These are phyloP conservation scores for Thyridium curvatum DNA, from an alignment of 2,329 filamentous ascomycete species.

Conservation along the genomic window DNA sequence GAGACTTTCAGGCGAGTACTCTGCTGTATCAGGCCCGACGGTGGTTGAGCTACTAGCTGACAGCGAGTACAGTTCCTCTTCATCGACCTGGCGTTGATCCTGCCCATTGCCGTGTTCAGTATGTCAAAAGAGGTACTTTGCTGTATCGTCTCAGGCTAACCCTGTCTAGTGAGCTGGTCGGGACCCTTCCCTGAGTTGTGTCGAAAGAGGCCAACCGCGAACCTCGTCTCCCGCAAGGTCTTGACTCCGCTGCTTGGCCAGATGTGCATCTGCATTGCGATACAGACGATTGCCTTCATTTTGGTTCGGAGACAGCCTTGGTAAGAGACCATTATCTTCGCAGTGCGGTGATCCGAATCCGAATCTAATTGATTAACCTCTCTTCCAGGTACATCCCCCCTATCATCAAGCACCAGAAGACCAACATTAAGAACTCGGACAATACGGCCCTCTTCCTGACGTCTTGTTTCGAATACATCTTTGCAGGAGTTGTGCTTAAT, in stretches of 20 bases:
- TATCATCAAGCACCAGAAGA: constrained; percentile 66
- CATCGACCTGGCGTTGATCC: constrained; percentile 86
- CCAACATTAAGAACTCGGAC: constrained; percentile 85
- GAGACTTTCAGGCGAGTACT: constrained; percentile 73
- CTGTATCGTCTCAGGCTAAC: constrained; percentile 1
- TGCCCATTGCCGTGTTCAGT: constrained; percentile 95
- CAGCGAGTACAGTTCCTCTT: constrained; percentile 77
- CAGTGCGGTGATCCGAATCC: background rate
- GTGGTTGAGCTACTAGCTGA: too few relatives aligned
- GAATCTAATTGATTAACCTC: too few relatives aligned
- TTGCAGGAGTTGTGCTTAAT: constrained; percentile 82
- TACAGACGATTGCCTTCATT: constrained; percentile 70
- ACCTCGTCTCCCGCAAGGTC: constrained; percentile 88
- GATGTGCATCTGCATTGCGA: constrained; percentile 70
- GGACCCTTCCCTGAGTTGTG: constrained; percentile 72
- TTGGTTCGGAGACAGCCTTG: constrained; percentile 74
- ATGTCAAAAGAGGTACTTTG: constrained; percentile 13
- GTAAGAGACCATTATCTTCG: constrained; percentile 37
- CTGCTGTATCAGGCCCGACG: too few relatives aligned
- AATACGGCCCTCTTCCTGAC: constrained; percentile 88
- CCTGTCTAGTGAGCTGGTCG: constrained; percentile 75
- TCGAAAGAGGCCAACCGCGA: constrained; percentile 82
- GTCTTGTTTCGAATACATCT: constrained; percentile 91
- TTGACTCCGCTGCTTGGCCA: constrained; percentile 84
- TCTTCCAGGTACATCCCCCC: constrained; percentile 67